A percentile compares a stretch with the other conserved stretches of the same genome.
These are phyloP conservation scores for Protomyces inouyei DNA, from an alignment of 1,139 yeast species.

Conservation along the genomic window DNA sequence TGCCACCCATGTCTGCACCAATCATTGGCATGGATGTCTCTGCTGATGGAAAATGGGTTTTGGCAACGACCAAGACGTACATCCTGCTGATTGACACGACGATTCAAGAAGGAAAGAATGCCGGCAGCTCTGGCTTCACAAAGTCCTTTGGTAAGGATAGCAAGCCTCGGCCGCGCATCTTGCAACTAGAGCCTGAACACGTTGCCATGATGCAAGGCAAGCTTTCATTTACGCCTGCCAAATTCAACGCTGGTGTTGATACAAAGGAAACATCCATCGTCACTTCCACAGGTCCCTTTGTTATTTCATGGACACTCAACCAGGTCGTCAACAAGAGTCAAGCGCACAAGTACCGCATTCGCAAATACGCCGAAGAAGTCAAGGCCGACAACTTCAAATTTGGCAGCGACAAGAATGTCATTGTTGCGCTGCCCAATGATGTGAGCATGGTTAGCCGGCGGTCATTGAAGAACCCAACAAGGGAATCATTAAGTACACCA, in stretches of 20 bases:
- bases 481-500: conserved; percentile 45
- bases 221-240: conserved; percentile 63
- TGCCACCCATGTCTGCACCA: conserved; percentile 78
- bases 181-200: conserved; percentile 67
- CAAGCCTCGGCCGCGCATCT: conserved; percentile 65
- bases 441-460: conserved; percentile 50
- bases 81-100: conserved; percentile 62
- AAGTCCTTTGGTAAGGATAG: conserved; percentile 60
- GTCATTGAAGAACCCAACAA: conserved; percentile 55
- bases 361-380: conserved; percentile 53
- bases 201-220: conserved; percentile 54
- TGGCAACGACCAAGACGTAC: conserved; percentile 72
- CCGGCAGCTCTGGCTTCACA: conserved; percentile 60
- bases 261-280: conserved; percentile 66
- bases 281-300: conserved; percentile 74
- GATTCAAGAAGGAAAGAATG: conserved; percentile 58
- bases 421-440: conserved; percentile 66
- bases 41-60: conserved; percentile 73
- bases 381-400: conserved; percentile 75
- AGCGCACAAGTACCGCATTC: conserved; percentile 57
- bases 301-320: conserved; percentile 72
- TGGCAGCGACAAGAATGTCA: conserved; percentile 65
- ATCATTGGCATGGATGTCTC: conserved; percentile 64
- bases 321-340: conserved; percentile 51
- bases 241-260: conserved; percentile 64